Percentiles rank a stretch among this genome's conserved stretches.
Conservation (phyloP, 306 rosid species). For the Ormosia semicastrata region DNA sequence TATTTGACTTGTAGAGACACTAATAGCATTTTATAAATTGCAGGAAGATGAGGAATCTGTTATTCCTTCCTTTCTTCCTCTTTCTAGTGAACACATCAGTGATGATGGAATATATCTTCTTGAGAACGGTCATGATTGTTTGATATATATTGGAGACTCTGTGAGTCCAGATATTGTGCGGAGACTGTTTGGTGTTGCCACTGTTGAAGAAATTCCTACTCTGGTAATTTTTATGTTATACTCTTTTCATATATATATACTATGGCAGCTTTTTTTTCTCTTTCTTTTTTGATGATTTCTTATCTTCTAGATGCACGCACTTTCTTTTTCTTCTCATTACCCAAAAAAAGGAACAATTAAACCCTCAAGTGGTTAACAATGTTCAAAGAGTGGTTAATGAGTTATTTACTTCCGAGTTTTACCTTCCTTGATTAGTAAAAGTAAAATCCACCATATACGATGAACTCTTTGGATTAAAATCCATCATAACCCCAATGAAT, state of each 20-base stretch:
- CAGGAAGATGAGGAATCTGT: slow-evolving; percentile 73
- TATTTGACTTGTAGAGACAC: slow-evolving; percentile 16
- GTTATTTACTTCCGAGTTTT: neutral
- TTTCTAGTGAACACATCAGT: slow-evolving; percentile 82
- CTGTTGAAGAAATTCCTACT: slow-evolving; percentile 70
- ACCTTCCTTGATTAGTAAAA: neutral
- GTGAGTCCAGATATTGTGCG: slow-evolving; percentile 59
- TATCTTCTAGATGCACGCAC: no score
- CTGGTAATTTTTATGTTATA: slow-evolving; percentile 54
- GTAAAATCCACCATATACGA: neutral
- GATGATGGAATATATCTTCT: slow-evolving; percentile 90
- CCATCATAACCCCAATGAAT: neutral
- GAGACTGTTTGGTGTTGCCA: slow-evolving; percentile 67
- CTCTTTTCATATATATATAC: neutral
- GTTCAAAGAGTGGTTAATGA: neutral
- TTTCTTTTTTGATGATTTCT: no score
- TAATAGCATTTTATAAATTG: slow-evolving; percentile 14
- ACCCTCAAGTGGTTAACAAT: neutral
- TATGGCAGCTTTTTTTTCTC: no score
- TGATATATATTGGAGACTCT: slow-evolving; percentile 70
- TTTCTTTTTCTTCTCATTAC: neutral
- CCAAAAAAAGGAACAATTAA: neutral
- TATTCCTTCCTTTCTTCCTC: slow-evolving; percentile 81
- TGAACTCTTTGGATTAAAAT: neutral
- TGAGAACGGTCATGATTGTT: slow-evolving; percentile 92